Evolutionary conservation across 2,329 filamentous ascomycete species (phyloP), one percentile per base, ranked within the genome.

Genomic region (Sporothrix brasiliensis): DNA sequence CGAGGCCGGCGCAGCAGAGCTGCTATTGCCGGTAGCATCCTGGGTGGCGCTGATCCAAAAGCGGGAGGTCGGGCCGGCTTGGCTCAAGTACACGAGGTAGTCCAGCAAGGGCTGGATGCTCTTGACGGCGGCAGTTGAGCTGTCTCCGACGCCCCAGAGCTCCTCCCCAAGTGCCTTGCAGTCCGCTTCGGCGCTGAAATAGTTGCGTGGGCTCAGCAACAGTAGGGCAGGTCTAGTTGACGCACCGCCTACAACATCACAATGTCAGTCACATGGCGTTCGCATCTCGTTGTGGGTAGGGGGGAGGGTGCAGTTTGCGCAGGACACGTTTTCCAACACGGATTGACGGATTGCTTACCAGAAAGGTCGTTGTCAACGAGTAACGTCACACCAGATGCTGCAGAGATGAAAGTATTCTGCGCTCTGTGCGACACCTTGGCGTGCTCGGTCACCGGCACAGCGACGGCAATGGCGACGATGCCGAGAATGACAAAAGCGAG

Each of bases 281-380:
- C 39, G 9, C 6, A 7, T 34, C 13, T 21, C 13, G 19, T 44
- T 27, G n/a, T 27, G 11, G 19, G 19, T 21, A 3, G 44, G 14
- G 58, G n/a, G 2, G 13, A 7, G 21, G 41, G 41, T 49, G 4
- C 34, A 13, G 10, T 44, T 3, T 4, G 14, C 41, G 41, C 27
- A 30, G 27, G 27, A 30, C 27, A 30, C 4, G 27, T 5, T 30
- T 30, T 30, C 27, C 13, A 30, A 5, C 39, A 14, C 4, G 1
- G 24, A 2, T 24, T 24, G 24, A 24, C n/a, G 16, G 16, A 2
- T 21, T 34, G 5, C 63, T 52, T 73, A 79, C 80, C 81, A 75
- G 78, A 77, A 47, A 83, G 78, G 67, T 83, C 80, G 75, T 82
- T 83, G 71, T 81, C 77, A 58, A 80, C 76, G 34, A 82, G 70